Conservation (phyloP, 768 basidiomycete species). For the Lactarius psammicola region DNA sequence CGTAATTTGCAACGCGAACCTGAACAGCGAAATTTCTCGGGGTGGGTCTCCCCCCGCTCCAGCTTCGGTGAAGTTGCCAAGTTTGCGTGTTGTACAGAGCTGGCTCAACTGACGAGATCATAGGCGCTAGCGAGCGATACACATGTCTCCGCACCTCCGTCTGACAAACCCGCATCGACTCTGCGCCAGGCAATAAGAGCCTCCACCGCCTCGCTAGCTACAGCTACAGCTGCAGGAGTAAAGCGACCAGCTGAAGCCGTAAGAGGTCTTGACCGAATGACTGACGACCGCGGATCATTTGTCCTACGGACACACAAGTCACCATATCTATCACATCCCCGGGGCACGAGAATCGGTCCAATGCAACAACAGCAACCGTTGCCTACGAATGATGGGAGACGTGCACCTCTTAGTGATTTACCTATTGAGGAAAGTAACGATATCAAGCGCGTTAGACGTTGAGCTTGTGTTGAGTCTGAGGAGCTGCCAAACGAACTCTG, state of each 20-base stretch:
- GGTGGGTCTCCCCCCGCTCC: background rate
- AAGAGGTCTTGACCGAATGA: constrained; percentile 13
- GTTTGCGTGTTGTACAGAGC: background rate
- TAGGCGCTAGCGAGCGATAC: constrained; percentile 5
- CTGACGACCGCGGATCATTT: background rate
- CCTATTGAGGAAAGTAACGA: constrained; percentile 17
- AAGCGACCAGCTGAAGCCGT: constrained; percentile 25
- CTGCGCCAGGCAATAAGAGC: constrained; percentile 18
- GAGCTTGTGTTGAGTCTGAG: background rate
- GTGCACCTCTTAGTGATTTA: constrained; percentile 20
- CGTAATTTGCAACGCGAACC: background rate
- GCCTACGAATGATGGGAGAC: background rate
- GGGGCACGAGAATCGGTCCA: constrained; percentile 3
- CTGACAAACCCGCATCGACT: constrained; percentile 1
- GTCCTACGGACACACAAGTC: background rate
- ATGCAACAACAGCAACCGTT: constrained; percentile 19
- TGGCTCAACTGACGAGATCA: constrained; percentile 1
- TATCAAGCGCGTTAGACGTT: constrained; percentile 26
- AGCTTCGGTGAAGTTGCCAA: constrained; percentile 8
- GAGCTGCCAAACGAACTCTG: background rate
- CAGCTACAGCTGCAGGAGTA: constrained; percentile 1
- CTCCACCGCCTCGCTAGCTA: background rate
- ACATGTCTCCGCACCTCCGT: background rate
- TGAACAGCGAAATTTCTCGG: constrained; percentile 5
- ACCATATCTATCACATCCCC: constrained; percentile 1